Evolutionary conservation across 768 basidiomycete genomes (phyloP), one percentile per base, ranked within the genome.

Genomic region (Calocybe indica): DNA sequence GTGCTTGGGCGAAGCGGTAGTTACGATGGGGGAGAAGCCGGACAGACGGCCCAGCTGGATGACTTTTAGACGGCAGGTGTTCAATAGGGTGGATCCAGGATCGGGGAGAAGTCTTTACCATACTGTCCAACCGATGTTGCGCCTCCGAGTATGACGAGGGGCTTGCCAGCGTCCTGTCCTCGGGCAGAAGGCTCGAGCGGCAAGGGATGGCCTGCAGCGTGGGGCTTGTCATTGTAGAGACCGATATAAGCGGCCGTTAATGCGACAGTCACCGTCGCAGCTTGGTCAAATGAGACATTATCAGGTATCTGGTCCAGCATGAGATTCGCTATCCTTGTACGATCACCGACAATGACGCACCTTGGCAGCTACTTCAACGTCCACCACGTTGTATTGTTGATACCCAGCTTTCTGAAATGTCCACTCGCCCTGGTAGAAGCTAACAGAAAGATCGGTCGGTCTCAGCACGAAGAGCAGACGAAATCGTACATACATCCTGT

Each of bases 1-100:
- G 33, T 71, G 63, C 12, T 53, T 52, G 7, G 41, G 49, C 12
- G 65, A 68, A 2, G 68, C 56, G 1, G 62, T 72, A 30, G 64
- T 54, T 13, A 76, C 71, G 47, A 75, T 71, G 10, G 69, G 70
- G n/a, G 63, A 59, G 56, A 74, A 72, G 2, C 73, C 68, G 2
- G 67, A 65, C 34, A 64, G 34, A 41, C 54, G 62, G 14, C 67
- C 68, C 9, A 71, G 61, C 50, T 71, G 67, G 48, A 68, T 62
- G 10, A 46, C 72, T 70, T 37, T 10, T 4, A 42, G 14, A 8
- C 12, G 22, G 38, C 43, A 46, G 7, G 34, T 8, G 13, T 31
- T 31, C 28, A 33, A 31, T 9, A 44, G 33, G 8, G n/a, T 22
- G 22, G 22, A 22, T 4, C 22, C 22, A 22, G 22, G 22, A 22